Evolutionary conservation across 345 rosid genomes (phyloP), one percentile per base, ranked within the genome.

Genomic region (Turnera subulata): DNA sequence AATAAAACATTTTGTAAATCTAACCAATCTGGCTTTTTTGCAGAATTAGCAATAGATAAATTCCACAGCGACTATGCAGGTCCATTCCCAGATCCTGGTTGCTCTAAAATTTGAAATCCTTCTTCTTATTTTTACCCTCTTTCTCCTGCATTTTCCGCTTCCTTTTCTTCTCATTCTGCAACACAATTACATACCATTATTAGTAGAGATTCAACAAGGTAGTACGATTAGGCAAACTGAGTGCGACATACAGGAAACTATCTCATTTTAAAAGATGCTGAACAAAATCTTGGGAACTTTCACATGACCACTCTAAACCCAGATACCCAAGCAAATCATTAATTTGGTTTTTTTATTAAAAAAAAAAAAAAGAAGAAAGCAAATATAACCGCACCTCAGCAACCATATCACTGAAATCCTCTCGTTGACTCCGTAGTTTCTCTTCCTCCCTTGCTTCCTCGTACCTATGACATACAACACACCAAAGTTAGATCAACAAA

Each of bases 391-490:
- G 32, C 72, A 89, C 99, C 99, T 94, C 97, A 1, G 94, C 90
- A 38, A 94, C 99, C 99, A 94, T 94, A 71, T 94, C 97, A 65
- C 97, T 90, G 75, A 94, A 90, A 59, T 94, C 96, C 70, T 84
- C 96, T n/a, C 80, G 85, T 66, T 90, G 93, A 75, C 84, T 94
- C 21, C 95, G 95, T 40, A 74, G 50, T 64, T 94, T 94, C 80
- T 88, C 99, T 71, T 90, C 97, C 65, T 94, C 97, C 61, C 99
- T 79, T 21, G 99, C 99, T 77, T 90, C 99, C 82, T 88, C 97
- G 6, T 89, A 94, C 79, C 99, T 93, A 69, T 35, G n/a, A n/a
- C n/a, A n/a, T n/a, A n/a, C 19, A 53, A 29, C 19, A 53, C 14
- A 51, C 51, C 46, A 1, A n/a, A 6, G 47, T 67, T 44, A 54